phyloP scores from a whole-genome alignment of 805 yeast species.

The Wickerhamiella spandovensis region DNA sequence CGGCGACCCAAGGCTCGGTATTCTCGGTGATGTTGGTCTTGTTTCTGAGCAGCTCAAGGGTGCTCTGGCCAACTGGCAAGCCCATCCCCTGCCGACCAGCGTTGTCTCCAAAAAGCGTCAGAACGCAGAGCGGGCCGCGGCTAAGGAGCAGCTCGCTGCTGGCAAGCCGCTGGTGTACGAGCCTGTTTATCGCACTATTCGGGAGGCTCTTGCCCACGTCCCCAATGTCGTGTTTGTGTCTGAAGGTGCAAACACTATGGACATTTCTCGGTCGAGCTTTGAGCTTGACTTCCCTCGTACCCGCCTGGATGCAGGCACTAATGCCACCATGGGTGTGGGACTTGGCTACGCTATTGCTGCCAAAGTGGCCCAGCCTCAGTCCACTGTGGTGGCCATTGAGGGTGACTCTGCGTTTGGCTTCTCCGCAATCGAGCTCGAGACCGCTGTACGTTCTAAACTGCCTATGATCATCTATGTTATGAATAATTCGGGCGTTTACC shows the following conservation, averaged over 20 bases:
- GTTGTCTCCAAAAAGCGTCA: slow-evolving; percentile 18
- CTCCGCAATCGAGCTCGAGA: slow-evolving; percentile 60
- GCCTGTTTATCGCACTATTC: slow-evolving; percentile 37
- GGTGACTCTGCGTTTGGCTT: slow-evolving; percentile 75
- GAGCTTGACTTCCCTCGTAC: slow-evolving; percentile 38
- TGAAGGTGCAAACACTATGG: slow-evolving; percentile 76
- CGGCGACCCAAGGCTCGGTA: slow-evolving; percentile 28
- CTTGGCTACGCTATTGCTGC: slow-evolving; percentile 58
- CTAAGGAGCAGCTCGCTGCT: slow-evolving; percentile 23
- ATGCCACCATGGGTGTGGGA: slow-evolving; percentile 70
- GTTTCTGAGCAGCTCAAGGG: slow-evolving; percentile 28
- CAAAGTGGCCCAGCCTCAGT: slow-evolving; percentile 32
- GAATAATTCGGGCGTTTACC: slow-evolving; percentile 65
- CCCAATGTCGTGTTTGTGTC: slow-evolving; percentile 34
- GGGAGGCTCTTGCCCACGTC: slow-evolving; percentile 26
- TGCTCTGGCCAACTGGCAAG: slow-evolving; percentile 24
- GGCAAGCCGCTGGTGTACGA: slow-evolving; percentile 33
- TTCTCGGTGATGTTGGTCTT: slow-evolving; percentile 42
- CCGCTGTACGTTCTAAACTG: slow-evolving; percentile 41
- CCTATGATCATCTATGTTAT: slow-evolving; percentile 49
- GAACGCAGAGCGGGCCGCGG: slow-evolving; percentile 25
- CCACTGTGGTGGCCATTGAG: slow-evolving; percentile 43
- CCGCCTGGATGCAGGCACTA: slow-evolving; percentile 60
- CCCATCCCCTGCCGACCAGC: slow-evolving; percentile 22
- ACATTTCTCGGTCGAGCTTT: slow-evolving; percentile 49